Conservation (phyloP, 202 grass and related monocot genomes). For the Musa balbisiana region DNA sequence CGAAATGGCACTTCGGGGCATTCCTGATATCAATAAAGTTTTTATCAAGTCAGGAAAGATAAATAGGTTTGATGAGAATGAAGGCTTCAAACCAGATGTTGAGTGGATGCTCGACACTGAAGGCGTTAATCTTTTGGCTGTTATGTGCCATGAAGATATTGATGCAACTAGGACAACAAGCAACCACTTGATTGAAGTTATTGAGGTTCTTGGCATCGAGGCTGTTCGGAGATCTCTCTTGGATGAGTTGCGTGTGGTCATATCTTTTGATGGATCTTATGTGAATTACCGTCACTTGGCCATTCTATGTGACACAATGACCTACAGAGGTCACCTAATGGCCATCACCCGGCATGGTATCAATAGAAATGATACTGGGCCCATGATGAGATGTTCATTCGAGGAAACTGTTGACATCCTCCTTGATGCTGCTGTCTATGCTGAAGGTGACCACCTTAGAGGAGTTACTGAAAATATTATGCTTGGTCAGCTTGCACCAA, state of each 20-base stretch:
- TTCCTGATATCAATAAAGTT: slow-evolving; percentile 96
- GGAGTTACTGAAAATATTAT: slow-evolving; percentile 97
- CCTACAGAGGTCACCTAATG: slow-evolving; percentile 89
- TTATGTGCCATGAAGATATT: slow-evolving; percentile 95
- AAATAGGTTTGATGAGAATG: slow-evolving; percentile 57
- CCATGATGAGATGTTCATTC: slow-evolving; percentile 89
- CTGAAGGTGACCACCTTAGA: slow-evolving; percentile 75
- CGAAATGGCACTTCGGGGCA: slow-evolving; percentile 92
- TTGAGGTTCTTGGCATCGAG: slow-evolving; percentile 95
- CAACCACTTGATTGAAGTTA: slow-evolving; percentile 94
- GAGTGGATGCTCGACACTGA: slow-evolving; percentile 99
- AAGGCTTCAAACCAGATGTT: slow-evolving; percentile 72
- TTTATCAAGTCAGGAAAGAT: slow-evolving; percentile 80
- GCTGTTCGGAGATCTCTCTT: slow-evolving; percentile 72
- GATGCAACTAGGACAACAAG: slow-evolving; percentile 93
- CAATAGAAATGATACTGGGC: slow-evolving; percentile 84
- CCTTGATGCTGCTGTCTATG: slow-evolving; percentile 84
- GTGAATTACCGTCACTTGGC: slow-evolving; percentile 93
- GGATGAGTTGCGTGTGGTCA: slow-evolving; percentile 82
- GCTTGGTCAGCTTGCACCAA: slow-evolving; percentile 88
- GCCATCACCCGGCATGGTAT: slow-evolving; percentile 92
- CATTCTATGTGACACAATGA: slow-evolving; percentile 97
- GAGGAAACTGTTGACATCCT: slow-evolving; percentile 93
- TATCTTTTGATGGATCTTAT: slow-evolving; percentile 96
- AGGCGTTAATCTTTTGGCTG: slow-evolving; percentile 90